These are phyloP conservation scores for Phyllostachys edulis DNA, from an alignment of 176 grass and related monocot species.

Conservation along the genomic window DNA sequence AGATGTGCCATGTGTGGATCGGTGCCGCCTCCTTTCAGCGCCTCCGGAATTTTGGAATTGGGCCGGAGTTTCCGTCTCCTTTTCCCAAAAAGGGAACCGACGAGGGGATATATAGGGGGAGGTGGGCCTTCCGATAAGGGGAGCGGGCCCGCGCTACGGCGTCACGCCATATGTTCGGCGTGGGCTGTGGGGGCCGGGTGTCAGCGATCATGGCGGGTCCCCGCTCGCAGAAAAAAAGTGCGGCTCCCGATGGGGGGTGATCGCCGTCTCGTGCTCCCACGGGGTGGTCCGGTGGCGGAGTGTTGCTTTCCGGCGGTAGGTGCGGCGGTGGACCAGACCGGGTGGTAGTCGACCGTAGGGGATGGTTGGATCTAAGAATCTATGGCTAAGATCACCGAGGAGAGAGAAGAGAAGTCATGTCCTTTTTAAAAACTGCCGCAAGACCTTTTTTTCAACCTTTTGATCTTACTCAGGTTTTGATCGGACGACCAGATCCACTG, in stretches of 20 bases:
- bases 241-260: neutral
- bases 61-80: neutral
- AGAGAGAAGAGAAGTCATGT: neutral
- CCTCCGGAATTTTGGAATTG: neutral
- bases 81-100: neutral
- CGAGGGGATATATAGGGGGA: neutral
- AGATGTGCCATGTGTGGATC: constrained; percentile 52
- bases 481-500: too few species aligned
- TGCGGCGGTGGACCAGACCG: neutral
- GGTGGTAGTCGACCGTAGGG: too few species aligned
- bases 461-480: too few species aligned
- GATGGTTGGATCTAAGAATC: neutral
- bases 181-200: too few species aligned
- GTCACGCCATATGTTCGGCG: too few species aligned
- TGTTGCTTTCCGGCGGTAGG: neutral
- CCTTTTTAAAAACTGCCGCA: too few species aligned
- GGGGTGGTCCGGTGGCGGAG: neutral
- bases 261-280: neutral
- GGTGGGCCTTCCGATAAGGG: neutral
- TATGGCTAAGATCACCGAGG: neutral
- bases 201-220: neutral
- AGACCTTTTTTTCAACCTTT: too few species aligned
- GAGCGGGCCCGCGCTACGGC: neutral
- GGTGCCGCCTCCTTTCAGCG: constrained; percentile 17
- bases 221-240: neutral